Base-by-base conservation (phyloP, 345 rosid species). In the Barbarea vulgaris region DNA sequence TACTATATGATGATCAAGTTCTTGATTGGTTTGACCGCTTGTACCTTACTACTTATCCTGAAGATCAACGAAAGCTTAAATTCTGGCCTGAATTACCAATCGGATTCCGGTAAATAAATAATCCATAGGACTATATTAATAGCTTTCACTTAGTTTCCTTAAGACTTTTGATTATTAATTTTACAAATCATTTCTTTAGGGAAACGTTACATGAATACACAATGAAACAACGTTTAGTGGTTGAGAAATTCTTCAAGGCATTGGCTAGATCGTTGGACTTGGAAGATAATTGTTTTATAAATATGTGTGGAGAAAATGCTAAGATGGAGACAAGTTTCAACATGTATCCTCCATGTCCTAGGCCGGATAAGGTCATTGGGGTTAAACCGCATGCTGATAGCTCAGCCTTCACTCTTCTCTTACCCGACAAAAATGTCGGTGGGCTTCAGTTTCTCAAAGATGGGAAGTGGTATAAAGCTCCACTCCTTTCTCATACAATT, bases 11-110 rank as follows among this genome's bases (percentile, higher is more conserved):
- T 64, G 69, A 83, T 24, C 93, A 89, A 81, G 87, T 82, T 39
- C 77, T 87, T 22, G 96, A 93, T 64, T 93, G 96, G 96, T 83
- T 72, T 7, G 93, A 88, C 75, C 83, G 91, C n/a, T 64, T 89
- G 76, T 82, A 80, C 30, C 84, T 93, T 55, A 73, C 59, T 9
- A 54, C 84, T 33, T 67, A 44, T 60, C 90, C 96, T n/a, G 74
- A 84, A 67, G 69, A 87, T 44, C 78, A 69, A 69, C 59, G 73
- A 19, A 67, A 80, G 14, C 83, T 78, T 77, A 77, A 80, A 36
- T 72, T 82, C 56, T 89, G 92, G 98, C 96, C 96, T 6, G 39
- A 81, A 48, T 61, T 69, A 2, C 97, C 96, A 19, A 41, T 64
- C 37, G 48, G 47, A 25, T 91, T 89, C 69, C 82, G 87, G 93